phyloP scores from a whole-genome alignment of 2,329 filamentous ascomycete species.

The Penicillium brevicompactum region DNA sequence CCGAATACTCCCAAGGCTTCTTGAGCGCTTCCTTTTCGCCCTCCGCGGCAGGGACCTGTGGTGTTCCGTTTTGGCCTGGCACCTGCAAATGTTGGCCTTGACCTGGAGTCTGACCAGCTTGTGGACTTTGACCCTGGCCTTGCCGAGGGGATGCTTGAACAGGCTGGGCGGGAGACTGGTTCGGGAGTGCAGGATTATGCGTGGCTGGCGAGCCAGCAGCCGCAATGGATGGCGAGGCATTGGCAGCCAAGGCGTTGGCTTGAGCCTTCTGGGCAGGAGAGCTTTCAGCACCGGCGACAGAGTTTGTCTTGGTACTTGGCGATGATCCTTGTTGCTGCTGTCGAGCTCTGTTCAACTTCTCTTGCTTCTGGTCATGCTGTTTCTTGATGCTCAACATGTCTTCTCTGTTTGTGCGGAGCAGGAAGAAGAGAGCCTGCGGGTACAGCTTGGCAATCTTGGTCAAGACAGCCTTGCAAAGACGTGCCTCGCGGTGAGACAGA shows the following conservation, averaged over 20 bases:
- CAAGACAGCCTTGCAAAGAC: constrained; percentile 81
- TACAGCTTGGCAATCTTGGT: constrained; percentile 94
- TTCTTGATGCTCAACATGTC: constrained; percentile 94
- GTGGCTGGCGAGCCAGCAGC: constrained; percentile 26
- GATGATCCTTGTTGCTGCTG: constrained; percentile 52
- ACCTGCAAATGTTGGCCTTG: constrained; percentile 31
- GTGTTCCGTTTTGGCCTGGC: constrained; percentile 29
- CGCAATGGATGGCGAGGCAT: constrained; percentile 28
- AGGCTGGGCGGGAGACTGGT: constrained; percentile 26
- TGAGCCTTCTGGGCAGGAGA: constrained; percentile 48
- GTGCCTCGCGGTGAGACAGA: constrained; percentile 86
- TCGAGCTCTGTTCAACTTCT: constrained; percentile 64
- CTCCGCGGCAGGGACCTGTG: constrained; percentile 21
- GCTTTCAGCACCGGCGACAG: constrained; percentile 48
- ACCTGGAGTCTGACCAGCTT: constrained; percentile 22
- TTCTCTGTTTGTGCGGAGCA: constrained; percentile 88
- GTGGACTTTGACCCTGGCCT: constrained; percentile 22
- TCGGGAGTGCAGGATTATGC: constrained; percentile 25
- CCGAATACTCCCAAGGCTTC: constrained; percentile 93
- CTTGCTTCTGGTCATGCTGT: constrained; percentile 68
- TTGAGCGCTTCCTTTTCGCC: constrained; percentile 57
- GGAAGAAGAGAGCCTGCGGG: constrained; percentile 94
- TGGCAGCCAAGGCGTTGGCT: constrained; percentile 42
- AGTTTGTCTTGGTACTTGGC: constrained; percentile 38
- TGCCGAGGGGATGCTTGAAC: constrained; percentile 24